Percentiles rank a stretch among this genome's conserved stretches.
Conservation (phyloP, 2,329 filamentous ascomycete genomes). For the Pyricularia grisea region DNA sequence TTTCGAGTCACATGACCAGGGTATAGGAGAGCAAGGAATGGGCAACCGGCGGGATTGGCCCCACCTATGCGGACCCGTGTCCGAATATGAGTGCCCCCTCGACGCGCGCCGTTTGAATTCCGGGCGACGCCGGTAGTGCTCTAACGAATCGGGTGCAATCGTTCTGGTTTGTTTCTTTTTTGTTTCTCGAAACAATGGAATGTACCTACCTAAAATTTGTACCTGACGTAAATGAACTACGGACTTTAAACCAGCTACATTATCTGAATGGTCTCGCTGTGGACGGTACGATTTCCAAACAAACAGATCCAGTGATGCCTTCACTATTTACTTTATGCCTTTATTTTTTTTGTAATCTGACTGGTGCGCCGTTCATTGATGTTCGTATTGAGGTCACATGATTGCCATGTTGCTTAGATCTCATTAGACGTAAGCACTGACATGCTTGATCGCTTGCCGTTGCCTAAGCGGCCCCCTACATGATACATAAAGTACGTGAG, state of each 20-base stretch:
- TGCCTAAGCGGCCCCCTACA: background rate
- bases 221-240: too few species aligned
- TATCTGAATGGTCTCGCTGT: too few species aligned
- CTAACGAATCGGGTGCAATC: too few species aligned
- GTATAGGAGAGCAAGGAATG: slow-evolving; percentile 1
- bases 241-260: too few species aligned
- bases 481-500: background rate
- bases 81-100: background rate
- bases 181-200: too few species aligned
- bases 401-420: background rate
- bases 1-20: background rate
- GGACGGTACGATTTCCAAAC: background rate
- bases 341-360: background rate
- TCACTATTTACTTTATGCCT: background rate
- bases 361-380: background rate
- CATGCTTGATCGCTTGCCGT: background rate
- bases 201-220: too few species aligned
- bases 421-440: background rate
- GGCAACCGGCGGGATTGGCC: background rate
- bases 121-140: background rate
- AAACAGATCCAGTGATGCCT: background rate
- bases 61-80: background rate
- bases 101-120: background rate
- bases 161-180: too few species aligned
- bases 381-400: background rate